Evolutionary conservation across 257 asterid genomes (phyloP).

Genomic region (Paulownia fortunei): DNA sequence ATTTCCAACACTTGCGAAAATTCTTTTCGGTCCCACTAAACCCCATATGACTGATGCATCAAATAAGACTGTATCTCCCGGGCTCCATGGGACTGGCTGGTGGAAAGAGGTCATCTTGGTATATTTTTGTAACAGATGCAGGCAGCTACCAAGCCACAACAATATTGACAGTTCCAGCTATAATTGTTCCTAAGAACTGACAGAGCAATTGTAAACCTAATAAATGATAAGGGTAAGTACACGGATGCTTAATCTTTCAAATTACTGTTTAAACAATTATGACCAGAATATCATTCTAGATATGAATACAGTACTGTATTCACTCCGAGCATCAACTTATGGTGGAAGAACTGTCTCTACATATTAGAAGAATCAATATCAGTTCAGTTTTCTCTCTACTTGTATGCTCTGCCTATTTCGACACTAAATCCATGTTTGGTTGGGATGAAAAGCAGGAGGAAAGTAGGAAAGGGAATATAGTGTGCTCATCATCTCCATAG

Average conservation of each 20-base stretch:
- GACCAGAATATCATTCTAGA: neutral
- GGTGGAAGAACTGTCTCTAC: neutral
- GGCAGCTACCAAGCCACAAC: constrained; percentile 92
- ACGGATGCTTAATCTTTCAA: constrained; percentile 6
- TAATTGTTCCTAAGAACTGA: constrained; percentile 78
- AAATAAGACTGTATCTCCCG: constrained; percentile 87
- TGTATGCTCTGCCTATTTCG: constrained; percentile 7
- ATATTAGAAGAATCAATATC: neutral
- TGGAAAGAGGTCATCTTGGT: constrained; percentile 89
- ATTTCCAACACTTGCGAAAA: constrained; percentile 76
- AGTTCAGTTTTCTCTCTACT: neutral
- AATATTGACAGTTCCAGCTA: constrained; percentile 85
- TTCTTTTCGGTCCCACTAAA: constrained; percentile 85
- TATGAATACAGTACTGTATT: neutral
- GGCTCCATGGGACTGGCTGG: constrained; percentile 95
- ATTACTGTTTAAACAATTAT: neutral
- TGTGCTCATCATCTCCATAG: neutral
- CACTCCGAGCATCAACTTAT: constrained; percentile 2
- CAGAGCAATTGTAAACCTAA: constrained; percentile 35
- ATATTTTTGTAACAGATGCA: constrained; percentile 71
- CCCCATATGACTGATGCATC: constrained; percentile 99
- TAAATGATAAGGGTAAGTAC: neutral
- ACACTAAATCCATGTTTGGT: neutral
- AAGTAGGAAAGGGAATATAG: neutral
- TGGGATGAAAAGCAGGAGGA: neutral